phyloP scores from a whole-genome alignment of 129 eudicot species.

The Rutidosis leptorrhynchoides region DNA sequence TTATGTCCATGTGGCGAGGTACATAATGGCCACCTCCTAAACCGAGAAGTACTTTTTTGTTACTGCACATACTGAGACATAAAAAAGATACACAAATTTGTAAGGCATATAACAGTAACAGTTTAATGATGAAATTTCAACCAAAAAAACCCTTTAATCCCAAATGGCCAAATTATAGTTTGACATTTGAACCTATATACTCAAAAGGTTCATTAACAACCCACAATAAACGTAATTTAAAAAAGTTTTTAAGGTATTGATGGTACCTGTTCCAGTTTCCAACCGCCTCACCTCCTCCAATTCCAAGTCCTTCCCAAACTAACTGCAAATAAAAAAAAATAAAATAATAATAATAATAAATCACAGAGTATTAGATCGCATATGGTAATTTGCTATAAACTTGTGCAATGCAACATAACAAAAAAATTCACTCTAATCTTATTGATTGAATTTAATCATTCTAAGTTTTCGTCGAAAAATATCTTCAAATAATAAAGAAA shows the following conservation, averaged over 20 bases:
- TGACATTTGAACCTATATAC: not conserved
- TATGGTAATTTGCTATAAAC: not conserved
- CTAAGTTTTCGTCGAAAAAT: not conserved
- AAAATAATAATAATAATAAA: no score
- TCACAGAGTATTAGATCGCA: no score
- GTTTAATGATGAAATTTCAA: not conserved
- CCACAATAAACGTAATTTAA: not conserved
- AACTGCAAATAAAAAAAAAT: conserved; percentile 41
- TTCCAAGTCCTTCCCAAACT: conserved; percentile 95
- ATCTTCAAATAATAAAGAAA: not conserved
- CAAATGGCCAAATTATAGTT: not conserved
- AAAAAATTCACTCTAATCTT: not conserved
- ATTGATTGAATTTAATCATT: not conserved
- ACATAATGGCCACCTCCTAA: conserved; percentile 96
- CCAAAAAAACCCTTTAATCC: not conserved
- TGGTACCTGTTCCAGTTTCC: conserved; percentile 86
- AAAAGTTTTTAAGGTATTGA: not conserved
- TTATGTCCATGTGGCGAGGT: conserved; percentile 91
- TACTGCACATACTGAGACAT: conserved; percentile 43
- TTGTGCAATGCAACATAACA: not conserved
- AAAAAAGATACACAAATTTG: not conserved
- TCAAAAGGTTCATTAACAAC: not conserved
- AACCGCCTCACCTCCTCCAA: conserved; percentile 65
- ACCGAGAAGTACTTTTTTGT: conserved; percentile 73
- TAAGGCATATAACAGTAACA: conserved; percentile 6